Evolutionary conservation across 73 alveolate genomes (phyloP).

Genomic region (Paramecium primaurelia): DNA sequence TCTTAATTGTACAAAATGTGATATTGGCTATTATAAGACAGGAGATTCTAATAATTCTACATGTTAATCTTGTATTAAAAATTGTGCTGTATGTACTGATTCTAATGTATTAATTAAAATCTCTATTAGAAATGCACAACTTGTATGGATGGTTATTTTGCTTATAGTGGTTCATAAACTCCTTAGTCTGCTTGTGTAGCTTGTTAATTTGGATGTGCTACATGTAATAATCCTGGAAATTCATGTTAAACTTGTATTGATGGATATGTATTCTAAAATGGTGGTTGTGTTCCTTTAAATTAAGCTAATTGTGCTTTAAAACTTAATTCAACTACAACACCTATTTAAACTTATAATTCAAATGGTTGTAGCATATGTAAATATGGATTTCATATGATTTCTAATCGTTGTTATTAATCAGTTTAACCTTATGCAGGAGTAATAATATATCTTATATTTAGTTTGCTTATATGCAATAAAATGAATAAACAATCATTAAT

Average conservation of each 20-base stretch:
- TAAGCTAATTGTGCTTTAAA: conserved; percentile 1
- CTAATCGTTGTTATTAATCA: not conserved
- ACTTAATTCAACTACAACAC: not conserved
- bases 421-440: not conserved
- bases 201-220: conserved; percentile 28
- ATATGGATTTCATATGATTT: not conserved
- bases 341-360: not conserved
- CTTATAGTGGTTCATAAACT: not conserved
- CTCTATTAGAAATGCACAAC: not conserved
- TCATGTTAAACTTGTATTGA: not conserved
- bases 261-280: conserved; percentile 12
- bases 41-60: not conserved
- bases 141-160: not conserved
- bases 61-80: not conserved
- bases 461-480: not conserved
- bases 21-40: not conserved
- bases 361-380: not conserved
- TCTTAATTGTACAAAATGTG: not conserved
- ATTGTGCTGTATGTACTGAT: not conserved
- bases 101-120: not conserved
- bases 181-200: not conserved
- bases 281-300: conserved; percentile 23
- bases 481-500: not conserved
- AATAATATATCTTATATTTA: not conserved
- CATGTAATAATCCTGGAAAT: conserved; percentile 7